Percentiles rank a stretch among this genome's conserved stretches.
phyloP scores from a whole-genome alignment of 805 yeast genomes.

The Barnettozyma salicaria region DNA sequence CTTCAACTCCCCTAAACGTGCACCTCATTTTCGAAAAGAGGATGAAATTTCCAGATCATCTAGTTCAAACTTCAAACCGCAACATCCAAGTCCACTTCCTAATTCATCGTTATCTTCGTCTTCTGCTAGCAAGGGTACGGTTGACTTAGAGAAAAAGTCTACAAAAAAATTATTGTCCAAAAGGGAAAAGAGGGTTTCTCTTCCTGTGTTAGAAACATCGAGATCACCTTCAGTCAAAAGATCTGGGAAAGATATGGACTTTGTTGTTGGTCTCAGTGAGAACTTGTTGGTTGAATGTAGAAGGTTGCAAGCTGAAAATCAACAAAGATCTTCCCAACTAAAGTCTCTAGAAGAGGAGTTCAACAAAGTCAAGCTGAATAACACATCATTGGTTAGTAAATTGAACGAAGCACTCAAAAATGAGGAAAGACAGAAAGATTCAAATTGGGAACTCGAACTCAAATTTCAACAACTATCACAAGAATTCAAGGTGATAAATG shows the following conservation, averaged over 20 bases:
- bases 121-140: background rate
- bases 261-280: conserved; percentile 70
- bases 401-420: conserved; percentile 24
- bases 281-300: conserved; percentile 66
- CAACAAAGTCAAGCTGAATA: conserved; percentile 24
- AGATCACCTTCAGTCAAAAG: conserved; percentile 20
- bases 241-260: conserved; percentile 58
- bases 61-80: background rate
- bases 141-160: conserved; percentile 17
- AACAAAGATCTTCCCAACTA: conserved; percentile 37
- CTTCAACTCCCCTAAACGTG: conserved; percentile 22
- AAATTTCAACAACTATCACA: conserved; percentile 34
- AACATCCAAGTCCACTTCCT: conserved; percentile 3
- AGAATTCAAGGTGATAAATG: conserved; percentile 34
- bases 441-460: conserved; percentile 60
- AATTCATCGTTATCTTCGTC: background rate
- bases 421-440: conserved; percentile 50
- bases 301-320: conserved; percentile 59
- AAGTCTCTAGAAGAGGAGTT: conserved; percentile 39
- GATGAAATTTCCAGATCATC: conserved; percentile 3
- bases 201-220: conserved; percentile 22
- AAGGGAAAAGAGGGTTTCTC: conserved; percentile 24
- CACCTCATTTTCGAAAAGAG: conserved; percentile 11
- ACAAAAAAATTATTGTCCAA: conserved; percentile 17
- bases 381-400: conserved; percentile 19